A percentile compares a stretch with the other conserved stretches of the same genome.
phyloP scores from a whole-genome alignment of 1,139 yeast genomes.

The Pneumocystis oryctolagi region DNA sequence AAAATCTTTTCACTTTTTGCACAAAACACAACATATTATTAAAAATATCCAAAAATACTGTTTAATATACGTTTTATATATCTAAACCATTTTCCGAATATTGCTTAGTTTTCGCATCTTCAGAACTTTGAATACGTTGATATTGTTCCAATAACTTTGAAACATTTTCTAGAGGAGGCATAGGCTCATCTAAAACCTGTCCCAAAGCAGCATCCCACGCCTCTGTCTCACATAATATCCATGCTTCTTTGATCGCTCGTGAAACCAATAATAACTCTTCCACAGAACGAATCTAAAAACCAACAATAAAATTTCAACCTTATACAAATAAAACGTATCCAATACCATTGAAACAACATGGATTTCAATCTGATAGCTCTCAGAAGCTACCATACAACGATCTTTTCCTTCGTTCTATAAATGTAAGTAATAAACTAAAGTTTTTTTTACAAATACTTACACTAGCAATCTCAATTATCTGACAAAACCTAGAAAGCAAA shows the following conservation, averaged over 20 bases:
- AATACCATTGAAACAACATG: neutral
- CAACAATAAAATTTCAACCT: neutral
- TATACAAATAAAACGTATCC: neutral
- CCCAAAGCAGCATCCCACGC: neutral
- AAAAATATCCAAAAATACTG: neutral
- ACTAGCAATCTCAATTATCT: neutral
- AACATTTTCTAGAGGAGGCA: neutral
- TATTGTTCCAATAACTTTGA: neutral
- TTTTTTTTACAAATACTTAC: neutral
- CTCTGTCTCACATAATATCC: neutral
- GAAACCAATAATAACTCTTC: neutral
- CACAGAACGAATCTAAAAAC: neutral
- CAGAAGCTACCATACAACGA: neutral
- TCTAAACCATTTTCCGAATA: neutral
- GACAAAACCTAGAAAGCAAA: neutral
- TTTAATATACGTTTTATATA: neutral
- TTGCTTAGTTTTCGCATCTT: neutral
- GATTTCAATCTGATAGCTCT: neutral
- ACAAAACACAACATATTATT: neutral
- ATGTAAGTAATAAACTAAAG: neutral
- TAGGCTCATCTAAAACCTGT: neutral
- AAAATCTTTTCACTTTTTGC: neutral
- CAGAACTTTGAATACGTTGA: neutral
- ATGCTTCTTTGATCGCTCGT: neutral
- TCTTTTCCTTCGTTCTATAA: neutral